phyloP scores from a whole-genome alignment of 1,284 basidiomycete genomes.

The Leucoagaricus sp. region DNA sequence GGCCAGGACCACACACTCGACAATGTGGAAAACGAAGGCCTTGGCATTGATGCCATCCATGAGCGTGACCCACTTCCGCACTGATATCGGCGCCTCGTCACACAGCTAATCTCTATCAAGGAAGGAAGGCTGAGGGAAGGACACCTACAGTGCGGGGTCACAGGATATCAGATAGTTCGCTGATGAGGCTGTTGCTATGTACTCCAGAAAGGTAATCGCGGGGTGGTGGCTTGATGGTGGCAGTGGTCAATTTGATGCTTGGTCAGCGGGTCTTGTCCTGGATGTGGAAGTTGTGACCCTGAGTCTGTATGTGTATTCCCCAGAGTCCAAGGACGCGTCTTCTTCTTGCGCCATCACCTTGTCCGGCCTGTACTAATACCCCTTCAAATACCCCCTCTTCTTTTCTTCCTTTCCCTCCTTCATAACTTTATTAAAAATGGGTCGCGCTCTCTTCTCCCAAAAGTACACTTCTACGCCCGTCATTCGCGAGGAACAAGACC shows the following conservation, averaged over 20 bases:
- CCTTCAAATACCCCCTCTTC: constrained; percentile 13
- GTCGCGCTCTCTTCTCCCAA: constrained; percentile 66
- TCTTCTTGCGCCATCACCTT: constrained; percentile 17
- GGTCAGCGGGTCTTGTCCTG: constrained; percentile 7
- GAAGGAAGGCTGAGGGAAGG: background rate
- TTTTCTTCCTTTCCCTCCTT: constrained; percentile 23
- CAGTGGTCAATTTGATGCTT: constrained; percentile 8
- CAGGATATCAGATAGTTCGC: background rate
- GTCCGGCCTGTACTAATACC: constrained; percentile 17
- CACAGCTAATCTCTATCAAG: background rate
- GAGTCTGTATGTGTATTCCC: constrained; percentile 4
- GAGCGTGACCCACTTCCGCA: background rate
- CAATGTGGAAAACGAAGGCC: background rate
- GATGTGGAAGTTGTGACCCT: constrained; percentile 8
- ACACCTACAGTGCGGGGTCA: background rate
- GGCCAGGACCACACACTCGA: background rate
- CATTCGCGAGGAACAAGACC: constrained; percentile 53
- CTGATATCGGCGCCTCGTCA: background rate
- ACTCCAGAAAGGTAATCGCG: background rate
- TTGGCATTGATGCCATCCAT: background rate
- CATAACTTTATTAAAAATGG: constrained; percentile 44
- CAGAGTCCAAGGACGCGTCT: constrained; percentile 16
- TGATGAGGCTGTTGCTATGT: constrained; percentile 11
- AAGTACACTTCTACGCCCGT: constrained; percentile 39
- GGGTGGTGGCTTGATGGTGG: too few species aligned